Percentiles rank a stretch among this genome's conserved stretches.
Evolutionary conservation across 768 basidiomycete genomes (phyloP).

Genomic region (Termitomyces sp.): DNA sequence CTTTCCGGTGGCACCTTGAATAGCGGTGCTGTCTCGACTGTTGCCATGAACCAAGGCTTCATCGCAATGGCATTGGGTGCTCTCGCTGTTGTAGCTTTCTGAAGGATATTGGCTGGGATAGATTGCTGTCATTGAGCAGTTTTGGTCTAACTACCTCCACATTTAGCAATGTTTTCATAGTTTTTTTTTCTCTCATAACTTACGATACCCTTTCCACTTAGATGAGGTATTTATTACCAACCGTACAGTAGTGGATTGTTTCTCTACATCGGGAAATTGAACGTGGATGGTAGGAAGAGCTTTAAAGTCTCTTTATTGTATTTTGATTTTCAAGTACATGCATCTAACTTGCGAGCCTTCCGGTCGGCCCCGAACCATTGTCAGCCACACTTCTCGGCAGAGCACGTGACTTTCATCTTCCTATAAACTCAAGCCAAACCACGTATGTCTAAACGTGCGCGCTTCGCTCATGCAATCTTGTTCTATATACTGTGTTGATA

Average conservation of each 20-base stretch:
- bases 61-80: constrained; percentile 12
- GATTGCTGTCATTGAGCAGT: constrained; percentile 7
- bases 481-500: not conserved
- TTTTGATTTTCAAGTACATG: not conserved
- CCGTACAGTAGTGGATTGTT: constrained; percentile 11
- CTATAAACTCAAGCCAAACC: not conserved
- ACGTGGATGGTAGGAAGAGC: constrained; percentile 2
- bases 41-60: constrained; percentile 19
- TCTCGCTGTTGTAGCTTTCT: constrained; percentile 13
- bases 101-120: constrained; percentile 8
- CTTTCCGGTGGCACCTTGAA: constrained; percentile 32
- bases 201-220: constrained; percentile 18
- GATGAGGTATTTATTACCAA: constrained; percentile 14
- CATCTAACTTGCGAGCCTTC: not conserved
- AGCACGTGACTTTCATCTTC: not conserved
- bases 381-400: not conserved
- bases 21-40: constrained; percentile 18
- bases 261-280: constrained; percentile 3
- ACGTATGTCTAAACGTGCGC: not conserved
- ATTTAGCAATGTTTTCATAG: constrained; percentile 9
- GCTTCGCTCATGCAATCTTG: not conserved
- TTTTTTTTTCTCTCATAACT: constrained; percentile 11
- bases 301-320: not conserved
- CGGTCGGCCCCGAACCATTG: not conserved
- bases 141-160: constrained; percentile 4